Evolutionary conservation across 345 rosid genomes (phyloP), one percentile per base, ranked within the genome.

Genomic region (Leavenworthia alabamica): DNA sequence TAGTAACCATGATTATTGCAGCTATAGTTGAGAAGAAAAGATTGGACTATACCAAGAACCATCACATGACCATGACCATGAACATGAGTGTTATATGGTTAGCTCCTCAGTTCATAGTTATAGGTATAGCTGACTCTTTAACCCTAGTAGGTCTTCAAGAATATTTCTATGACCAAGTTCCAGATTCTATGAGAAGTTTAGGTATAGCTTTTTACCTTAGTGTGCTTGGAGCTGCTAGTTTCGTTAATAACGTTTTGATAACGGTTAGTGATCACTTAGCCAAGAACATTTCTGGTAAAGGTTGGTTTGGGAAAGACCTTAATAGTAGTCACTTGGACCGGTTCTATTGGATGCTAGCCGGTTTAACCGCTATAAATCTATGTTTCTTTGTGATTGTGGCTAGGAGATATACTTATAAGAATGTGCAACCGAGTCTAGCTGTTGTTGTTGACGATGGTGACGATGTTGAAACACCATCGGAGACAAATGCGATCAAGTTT

Each of bases 251-350:
- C 54, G 23, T 85, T 32, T 54, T 93, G 64, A 93, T 93, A 64
- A 79, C 89, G 4, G 29, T 74, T 0, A 72, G 74, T 39, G 90
- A 85, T 74, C 76, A 56, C 46, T 6, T 83, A 15, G 78, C 92
- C 0, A 70, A 67, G 32, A 63, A 67, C 15, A 52, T 65, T 15
- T 59, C 69, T 2, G 95, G 95, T 6, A 71, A 37, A 59, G 68
- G 82, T 14, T 86, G 86, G 97, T 78, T 92, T 9, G 95, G 98
- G 0, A 83, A 89, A 63, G 93, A 89, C 66, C 77, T 86, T 46
- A 86, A 86, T 55, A 78, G 76, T 40, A 92, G 98, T 64, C 83
- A 81, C 8, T 64, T 92, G 35, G 98, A 89, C 73, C 70, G 83
- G 0, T 92, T 86, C 66, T 92, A 86, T 62, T 83, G 85, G 93